Evolutionary conservation across 352 stramenopile species (phyloP), one percentile per base, ranked within the genome.

Genomic region (Phytophthora cactorum): DNA sequence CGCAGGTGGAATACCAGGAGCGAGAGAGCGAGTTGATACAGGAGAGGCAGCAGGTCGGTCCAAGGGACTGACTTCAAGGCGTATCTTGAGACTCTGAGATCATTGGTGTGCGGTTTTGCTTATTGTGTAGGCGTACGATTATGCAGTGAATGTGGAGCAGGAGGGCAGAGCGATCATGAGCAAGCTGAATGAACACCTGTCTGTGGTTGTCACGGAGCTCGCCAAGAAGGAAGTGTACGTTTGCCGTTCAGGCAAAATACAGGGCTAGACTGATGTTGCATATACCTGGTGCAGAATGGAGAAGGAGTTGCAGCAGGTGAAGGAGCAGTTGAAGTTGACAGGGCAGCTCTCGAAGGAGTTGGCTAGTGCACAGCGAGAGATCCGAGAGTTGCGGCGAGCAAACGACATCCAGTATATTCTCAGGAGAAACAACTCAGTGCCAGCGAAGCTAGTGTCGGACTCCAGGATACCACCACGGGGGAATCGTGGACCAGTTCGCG

Each of bases 341-440:
- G 72, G 74, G 0, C 77, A 91, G 14, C 31, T 93, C 1, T 90
- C 84, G 0, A 88, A 90, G 55, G 83, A 95, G 56, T 59, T 95
- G 11, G 75, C 83, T 2, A 81, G 62, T 34, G 85, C 87, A 1
- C 87, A 95, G 54, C 80, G 84, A 10, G 84, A 93, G 45, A 92
- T 95, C 47, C 84, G 83, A 36, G 87, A 93, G 25, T 54, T 95
- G 31, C 75, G 86, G 57, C 75, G 83, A 27, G 78, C 80, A 15
- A 87, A 84, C 59, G 86, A 88, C 47, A 91, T 95, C 39, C 84
- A 91, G 55, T 77, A 72, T 25, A 65, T 93, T 29, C 71, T 95
- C 25, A 56, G 41, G 31, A 86, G 72, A 34, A 79, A 73, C 14
- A 81, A 51, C 52, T 66, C 56, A 2, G 41, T 72, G 29, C 59